Conservation (phyloP, 164 flowering plant genomes). For the grape (Vitis vinifera) region DNA sequence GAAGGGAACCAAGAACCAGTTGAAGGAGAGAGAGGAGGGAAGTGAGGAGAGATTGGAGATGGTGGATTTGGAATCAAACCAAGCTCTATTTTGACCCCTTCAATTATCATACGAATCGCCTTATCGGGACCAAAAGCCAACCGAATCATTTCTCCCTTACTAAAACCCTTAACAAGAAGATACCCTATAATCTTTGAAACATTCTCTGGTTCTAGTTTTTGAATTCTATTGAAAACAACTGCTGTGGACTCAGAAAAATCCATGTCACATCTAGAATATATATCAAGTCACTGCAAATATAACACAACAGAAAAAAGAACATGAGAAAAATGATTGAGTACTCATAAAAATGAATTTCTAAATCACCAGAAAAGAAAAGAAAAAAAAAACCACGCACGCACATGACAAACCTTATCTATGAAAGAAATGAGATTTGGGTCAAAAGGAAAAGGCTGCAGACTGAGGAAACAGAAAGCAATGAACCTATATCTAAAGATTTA, state of each 20-base stretch:
- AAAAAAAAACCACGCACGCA: neutral
- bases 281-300: conserved; percentile 8
- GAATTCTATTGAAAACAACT: conserved; percentile 41
- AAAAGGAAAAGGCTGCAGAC: no score
- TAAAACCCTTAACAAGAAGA: conserved; percentile 52
- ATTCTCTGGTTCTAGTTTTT: conserved; percentile 64
- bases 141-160: conserved; percentile 61
- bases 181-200: conserved; percentile 63
- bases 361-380: neutral
- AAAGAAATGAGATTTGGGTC: no score
- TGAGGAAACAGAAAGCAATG: no score
- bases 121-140: conserved; percentile 68
- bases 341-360: neutral
- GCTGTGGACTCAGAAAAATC: conserved; percentile 29
- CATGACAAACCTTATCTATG: no score
- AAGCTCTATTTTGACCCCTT: conserved; percentile 46
- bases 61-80: conserved; percentile 19
- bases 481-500: no score
- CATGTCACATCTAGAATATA: conserved; percentile 16
- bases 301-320: neutral
- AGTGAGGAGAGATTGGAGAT: conserved; percentile 32
- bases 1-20: conserved; percentile 23
- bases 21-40: conserved; percentile 28
- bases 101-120: conserved; percentile 38
- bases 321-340: neutral